Conservation (phyloP, 768 basidiomycete species). For the Hydnomerulius pinastri region DNA sequence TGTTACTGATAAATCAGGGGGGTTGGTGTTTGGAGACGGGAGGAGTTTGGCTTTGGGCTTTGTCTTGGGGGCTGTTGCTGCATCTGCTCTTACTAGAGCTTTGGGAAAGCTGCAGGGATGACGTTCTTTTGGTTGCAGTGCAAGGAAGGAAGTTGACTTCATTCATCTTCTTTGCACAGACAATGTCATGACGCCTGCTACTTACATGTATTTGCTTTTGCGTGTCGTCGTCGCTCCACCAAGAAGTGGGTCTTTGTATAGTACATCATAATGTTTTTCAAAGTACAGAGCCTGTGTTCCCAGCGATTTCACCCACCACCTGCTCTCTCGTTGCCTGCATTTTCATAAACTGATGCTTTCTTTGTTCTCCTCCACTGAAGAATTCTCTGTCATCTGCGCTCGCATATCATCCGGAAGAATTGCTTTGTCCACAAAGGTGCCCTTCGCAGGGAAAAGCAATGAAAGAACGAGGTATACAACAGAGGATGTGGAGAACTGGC, state of each 20-base stretch:
- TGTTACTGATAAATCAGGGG: neutral
- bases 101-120: slow-evolving; percentile 10
- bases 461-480: slow-evolving; percentile 7
- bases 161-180: no score
- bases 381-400: neutral
- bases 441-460: slow-evolving; percentile 5
- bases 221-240: no score
- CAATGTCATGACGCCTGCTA: no score
- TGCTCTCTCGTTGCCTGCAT: neutral
- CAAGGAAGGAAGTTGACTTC: neutral
- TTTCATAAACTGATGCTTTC: neutral
- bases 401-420: slow-evolving; percentile 4
- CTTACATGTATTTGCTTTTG: neutral
- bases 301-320: no score
- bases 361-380: neutral
- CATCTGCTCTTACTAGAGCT: slow-evolving; percentile 8
- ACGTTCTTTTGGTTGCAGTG: neutral
- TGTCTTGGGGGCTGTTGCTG: slow-evolving; percentile 11
- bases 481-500: slow-evolving; percentile 8
- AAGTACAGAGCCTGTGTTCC: no score
- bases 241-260: no score
- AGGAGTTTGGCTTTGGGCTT: slow-evolving; percentile 21
- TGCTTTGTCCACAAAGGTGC: slow-evolving; percentile 4
- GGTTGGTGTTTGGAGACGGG: slow-evolving; percentile 1
- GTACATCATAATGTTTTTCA: no score